Conservation (phyloP, 441 rosid species). For the Euphorbia celastroides region DNA sequence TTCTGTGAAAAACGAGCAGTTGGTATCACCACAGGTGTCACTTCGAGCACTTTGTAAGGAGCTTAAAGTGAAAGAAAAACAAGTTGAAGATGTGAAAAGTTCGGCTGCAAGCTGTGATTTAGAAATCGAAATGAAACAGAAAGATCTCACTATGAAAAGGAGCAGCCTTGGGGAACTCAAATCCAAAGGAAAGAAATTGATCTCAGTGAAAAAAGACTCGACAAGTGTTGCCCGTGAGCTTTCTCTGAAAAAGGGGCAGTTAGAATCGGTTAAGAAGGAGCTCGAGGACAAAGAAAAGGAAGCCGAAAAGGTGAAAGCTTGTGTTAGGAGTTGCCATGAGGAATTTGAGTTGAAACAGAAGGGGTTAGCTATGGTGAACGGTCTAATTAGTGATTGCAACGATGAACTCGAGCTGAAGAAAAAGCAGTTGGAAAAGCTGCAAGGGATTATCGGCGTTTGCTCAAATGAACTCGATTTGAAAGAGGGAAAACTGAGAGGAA, state of each 20-base stretch:
- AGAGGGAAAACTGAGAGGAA: constrained; percentile 18
- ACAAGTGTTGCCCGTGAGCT: constrained; percentile 12
- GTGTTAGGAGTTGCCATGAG: constrained; percentile 16
- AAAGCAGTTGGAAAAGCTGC: constrained; percentile 21
- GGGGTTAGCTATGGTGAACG: constrained; percentile 18
- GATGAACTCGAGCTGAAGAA: constrained; percentile 12
- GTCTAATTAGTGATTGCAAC: background rate
- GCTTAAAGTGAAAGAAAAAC: constrained; percentile 20
- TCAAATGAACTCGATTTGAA: constrained; percentile 17
- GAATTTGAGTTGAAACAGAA: constrained; percentile 26
- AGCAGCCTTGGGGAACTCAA: constrained; percentile 16
- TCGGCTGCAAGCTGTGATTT: constrained; percentile 11
- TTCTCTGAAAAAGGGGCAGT: constrained; percentile 16
- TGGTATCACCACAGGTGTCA: constrained; percentile 13
- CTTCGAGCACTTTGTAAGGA: constrained; percentile 22
- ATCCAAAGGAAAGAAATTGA: constrained; percentile 22
- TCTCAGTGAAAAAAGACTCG: constrained; percentile 6
- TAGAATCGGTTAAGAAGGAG: constrained; percentile 8
- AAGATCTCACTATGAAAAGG: constrained; percentile 23
- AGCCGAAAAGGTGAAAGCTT: constrained; percentile 14
- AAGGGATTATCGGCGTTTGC: background rate
- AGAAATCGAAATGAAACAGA: constrained; percentile 9
- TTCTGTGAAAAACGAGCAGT: background rate
- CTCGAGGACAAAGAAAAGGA: constrained; percentile 10
- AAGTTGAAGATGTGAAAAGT: constrained; percentile 18